Evolutionary conservation across 257 asterid species (phyloP), one percentile per base, ranked within the genome.

Genomic region (Paulownia fortunei): DNA sequence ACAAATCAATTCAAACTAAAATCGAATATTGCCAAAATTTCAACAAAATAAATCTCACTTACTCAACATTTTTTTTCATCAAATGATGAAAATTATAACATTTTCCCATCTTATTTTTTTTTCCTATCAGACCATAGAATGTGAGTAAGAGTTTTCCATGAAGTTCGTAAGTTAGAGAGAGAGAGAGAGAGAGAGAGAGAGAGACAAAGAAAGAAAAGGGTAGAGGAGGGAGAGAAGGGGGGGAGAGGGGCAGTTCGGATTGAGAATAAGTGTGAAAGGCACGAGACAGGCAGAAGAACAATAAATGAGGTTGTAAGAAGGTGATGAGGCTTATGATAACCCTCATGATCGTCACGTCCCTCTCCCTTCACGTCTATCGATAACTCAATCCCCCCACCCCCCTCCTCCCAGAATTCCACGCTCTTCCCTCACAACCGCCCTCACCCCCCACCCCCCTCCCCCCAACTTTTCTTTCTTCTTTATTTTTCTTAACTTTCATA

Each of bases 261-360:
- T 87, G 78, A 91, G 98, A 93, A 89, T 89, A 83, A 89, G 96
- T 82, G 92, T 88, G 98, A 93, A 93, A 93, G 82, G 92, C 89
- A 93, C 93, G 84, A 76, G 95, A 80, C 84, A 75, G 30, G 73
- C 82, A n/a, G n/a, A 84, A 79, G 88, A 86, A 86, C 92, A 89
- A 88, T 93, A 89, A 89, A 93, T 93, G 98, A 82, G 87, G 76
- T 78, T 70, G 86, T 80, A 87, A 87, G 88, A n/a, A 72, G 72
- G 86, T 89, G 96, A 92, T 88, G 97, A 91, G 94, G 89, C 92
- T 87, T 92, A 92, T 92, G 90, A 92, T 92, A 91, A 87, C 93
- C 90, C 98, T 92, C 97, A 89, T 93, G 60, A 91, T 93, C 96
- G 98, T 93, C 98, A 89, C 87, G 96, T 93, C 98, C 85, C 89